Evolutionary conservation across 2,329 filamentous ascomycete genomes (phyloP).

Genomic region (Fusarium dimerum): DNA sequence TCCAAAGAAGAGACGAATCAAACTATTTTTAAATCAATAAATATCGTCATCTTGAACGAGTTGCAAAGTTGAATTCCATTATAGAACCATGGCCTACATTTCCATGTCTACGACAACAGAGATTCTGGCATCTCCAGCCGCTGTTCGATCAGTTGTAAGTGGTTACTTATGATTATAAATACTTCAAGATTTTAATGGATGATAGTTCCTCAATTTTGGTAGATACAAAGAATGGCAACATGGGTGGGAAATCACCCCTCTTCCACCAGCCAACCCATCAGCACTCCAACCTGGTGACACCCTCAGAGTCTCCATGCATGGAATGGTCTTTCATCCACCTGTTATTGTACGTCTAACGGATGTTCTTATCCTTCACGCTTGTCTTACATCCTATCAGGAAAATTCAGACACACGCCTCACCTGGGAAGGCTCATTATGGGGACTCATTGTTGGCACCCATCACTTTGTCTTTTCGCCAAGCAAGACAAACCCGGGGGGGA

Average conservation of each 20-base stretch:
- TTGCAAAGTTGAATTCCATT: too few relatives aligned
- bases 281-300: constrained; percentile 8
- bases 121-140: constrained; percentile 6
- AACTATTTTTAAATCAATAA: too few relatives aligned
- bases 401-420: constrained; percentile 8
- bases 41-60: too few relatives aligned
- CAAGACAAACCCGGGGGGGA: constrained; percentile 11
- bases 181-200: not conserved
- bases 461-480: constrained; percentile 16
- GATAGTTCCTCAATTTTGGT: constrained; percentile 16
- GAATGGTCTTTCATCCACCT: constrained; percentile 8
- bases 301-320: constrained; percentile 13
- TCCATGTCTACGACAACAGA: too few relatives aligned
- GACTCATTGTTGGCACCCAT: constrained; percentile 6
- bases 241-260: constrained; percentile 10
- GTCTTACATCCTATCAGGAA: not conserved
- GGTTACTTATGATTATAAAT: not conserved
- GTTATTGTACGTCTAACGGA: constrained; percentile 4
- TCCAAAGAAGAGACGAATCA: too few relatives aligned
- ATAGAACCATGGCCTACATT: too few relatives aligned
- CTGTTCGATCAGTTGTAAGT: constrained; percentile 14
- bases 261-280: constrained; percentile 1
- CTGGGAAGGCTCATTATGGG: constrained; percentile 12
- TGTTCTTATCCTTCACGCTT: too few relatives aligned
- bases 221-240: constrained; percentile 17